Base-by-base conservation (phyloP, 768 basidiomycete species). In the Boletus patriciae region DNA sequence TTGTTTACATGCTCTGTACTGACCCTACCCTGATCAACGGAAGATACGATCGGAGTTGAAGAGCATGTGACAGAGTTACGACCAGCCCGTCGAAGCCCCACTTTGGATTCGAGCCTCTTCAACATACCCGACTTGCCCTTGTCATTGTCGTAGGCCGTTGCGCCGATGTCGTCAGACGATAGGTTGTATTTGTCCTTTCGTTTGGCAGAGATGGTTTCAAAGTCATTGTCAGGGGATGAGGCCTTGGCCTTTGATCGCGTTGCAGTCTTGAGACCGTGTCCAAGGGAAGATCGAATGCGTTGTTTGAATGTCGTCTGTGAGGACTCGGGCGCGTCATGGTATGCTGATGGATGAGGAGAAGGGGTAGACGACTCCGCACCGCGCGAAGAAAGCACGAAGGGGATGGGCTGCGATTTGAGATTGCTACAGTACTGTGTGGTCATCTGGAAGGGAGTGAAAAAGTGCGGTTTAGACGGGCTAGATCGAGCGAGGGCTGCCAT, bases 241-340 rank as follows among this genome's bases (percentile, higher is more conserved):
- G 70, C 46, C 61, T 79, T 80, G 21, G 66, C 70, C 73, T 76
- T 83, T 36, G 84, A 82, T 51, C 84, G 78, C 12, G 85, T 85
- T 50, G 85, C 85, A 13, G 81, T 80, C 48, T 85, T 82, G 38
- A 90, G 60, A 63, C 82, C 84, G 60, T 88, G 84, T 64, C 87
- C 87, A 23, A 90, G 71, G 6, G 86, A 82, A 3, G 86, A 82
- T 53, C 84, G 83, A 54, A 90, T 72, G 41, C 86, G 82, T 64
- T 80, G 66, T 11, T 44, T 81, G 66, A 90, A 84, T 6, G 85
- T 77, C 64, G 77, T 83, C 40, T 80, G 76, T 0, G 74, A 67
- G 18, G 78, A 69, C 48, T 80, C 78, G 31, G 77, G 70, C 11
- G 66, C 57, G 42, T 71, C 74, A 63, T 59, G 70, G 61, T 55